Evolutionary conservation across 176 grass and related monocot species (phyloP), one percentile per base, ranked within the genome.

Genomic region (Eremochloa ophiuroides): DNA sequence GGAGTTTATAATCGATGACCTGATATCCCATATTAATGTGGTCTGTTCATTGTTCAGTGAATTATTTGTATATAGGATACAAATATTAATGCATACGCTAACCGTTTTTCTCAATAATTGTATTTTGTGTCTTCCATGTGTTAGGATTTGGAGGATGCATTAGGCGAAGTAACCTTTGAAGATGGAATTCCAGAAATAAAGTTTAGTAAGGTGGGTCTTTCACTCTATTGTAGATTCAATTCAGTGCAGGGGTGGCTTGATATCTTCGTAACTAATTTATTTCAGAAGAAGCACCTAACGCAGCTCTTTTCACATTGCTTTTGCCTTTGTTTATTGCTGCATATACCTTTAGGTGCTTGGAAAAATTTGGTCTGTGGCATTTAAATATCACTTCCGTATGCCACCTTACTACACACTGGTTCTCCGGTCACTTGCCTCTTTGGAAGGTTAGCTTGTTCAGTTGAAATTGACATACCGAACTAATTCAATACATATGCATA

Each of bases 331-430:
- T 74, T 80, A 88, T 66, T 53, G 50, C 18, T 69, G 70, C 30
- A 73, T 81, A 79, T n/a, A 62, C 90, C 41, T 70, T 27, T 76
- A 98, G 95, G 95, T 98, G 84, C 92, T 98, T 89, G 88, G 85
- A 59, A 98, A 89, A 81, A 88, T 94, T 69, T 98, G 85, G 92
- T 94, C 88, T 18, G 84, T 98, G 71, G 92, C 95, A 76, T 75
- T 98, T 79, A 94, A 89, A 59, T 92, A 98, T 74, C 90, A 98
- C 16, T 98, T 98, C 78, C 92, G 84, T 69, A 98, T 98, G 95
- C 95, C 95, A 47, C 86, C 95, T 39, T 98, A 94, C 72, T 98
- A 91, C 81, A 94, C 95, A 28, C 72, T 98, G 26, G 82, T 98
- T 70, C 91, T 98, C 66, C 88, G 95, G 20, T 98, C 95, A 73